Evolutionary conservation across 305 asterid genomes (phyloP).

Genomic region (Plantago coronopus): DNA sequence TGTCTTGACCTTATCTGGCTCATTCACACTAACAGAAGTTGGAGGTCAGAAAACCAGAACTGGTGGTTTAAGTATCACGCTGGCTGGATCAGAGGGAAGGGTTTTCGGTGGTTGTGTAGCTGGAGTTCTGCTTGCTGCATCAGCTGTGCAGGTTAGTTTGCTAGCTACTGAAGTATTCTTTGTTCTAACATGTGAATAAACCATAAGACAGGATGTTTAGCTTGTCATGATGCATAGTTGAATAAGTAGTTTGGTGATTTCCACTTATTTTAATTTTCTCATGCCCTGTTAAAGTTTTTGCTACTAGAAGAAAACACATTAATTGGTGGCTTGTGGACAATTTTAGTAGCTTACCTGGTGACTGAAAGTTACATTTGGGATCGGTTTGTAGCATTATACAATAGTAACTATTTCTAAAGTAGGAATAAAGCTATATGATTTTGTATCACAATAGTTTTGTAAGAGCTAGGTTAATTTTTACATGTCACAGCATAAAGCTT

Average conservation of each 20-base stretch:
- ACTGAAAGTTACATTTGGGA: too few relatives aligned
- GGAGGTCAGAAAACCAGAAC: constrained; percentile 10
- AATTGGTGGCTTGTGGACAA: too few relatives aligned
- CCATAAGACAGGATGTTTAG: neutral
- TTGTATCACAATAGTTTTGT: too few relatives aligned
- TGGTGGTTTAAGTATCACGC: constrained; percentile 8
- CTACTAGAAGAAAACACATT: too few relatives aligned
- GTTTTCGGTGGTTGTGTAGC: constrained; percentile 14
- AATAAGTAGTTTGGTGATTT: neutral
- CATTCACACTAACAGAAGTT: constrained; percentile 2
- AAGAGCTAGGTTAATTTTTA: too few relatives aligned
- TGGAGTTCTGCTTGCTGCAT: constrained; percentile 15
- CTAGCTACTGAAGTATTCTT: neutral
- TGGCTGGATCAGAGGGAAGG: constrained; percentile 4
- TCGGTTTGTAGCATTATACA: too few relatives aligned
- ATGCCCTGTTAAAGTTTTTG: too few relatives aligned
- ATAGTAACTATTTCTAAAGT: too few relatives aligned
- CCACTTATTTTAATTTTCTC: too few relatives aligned
- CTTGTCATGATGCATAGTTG: neutral
- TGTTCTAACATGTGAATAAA: neutral
- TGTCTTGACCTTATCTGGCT: constrained; percentile 6
- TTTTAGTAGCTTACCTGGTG: too few relatives aligned
- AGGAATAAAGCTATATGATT: too few relatives aligned
- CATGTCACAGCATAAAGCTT: too few relatives aligned
- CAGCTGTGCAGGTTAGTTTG: constrained; percentile 12